Evolutionary conservation across 495 filamentous ascomycete genomes (phyloP), one percentile per base, ranked within the genome.

Genomic region (Choiromyces venosus): DNA sequence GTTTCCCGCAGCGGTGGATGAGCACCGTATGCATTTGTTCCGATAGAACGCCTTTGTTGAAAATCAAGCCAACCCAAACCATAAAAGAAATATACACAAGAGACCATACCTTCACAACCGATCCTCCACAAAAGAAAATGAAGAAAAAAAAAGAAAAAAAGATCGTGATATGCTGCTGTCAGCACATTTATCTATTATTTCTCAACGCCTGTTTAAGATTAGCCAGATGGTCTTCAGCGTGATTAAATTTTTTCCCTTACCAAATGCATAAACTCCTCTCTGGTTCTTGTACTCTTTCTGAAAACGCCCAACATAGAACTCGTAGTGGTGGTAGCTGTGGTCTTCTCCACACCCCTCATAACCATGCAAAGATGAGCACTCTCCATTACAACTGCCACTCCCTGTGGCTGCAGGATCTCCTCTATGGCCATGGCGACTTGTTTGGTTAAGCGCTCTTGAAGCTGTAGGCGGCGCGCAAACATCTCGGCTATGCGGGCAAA

Each of bases 321-420:
- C 40, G 95, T 98, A 37, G 93, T 94, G 16, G 96, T 98, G 19
- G 86, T 91, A 65, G 91, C 90, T 64, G 88, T 88, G 8, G 92
- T 92, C 85, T 99, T 97, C 82, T 97, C 87, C 37, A 97, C 93
- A 1, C 94, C 94, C 35, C 94, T 87, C 83, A 84, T 84, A 2
- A 97, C 94, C 94, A 97, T 98, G 86, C 95, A 98, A n/a, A 98
- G 86, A 84, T 99, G 95, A 77, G 90, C 92, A 39, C 92, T 94
- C 80, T 99, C 96, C 91, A 98, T 97, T 67, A 99, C 94, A 12
- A 99, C 94, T 35, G 91, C 94, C 5, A 99, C 94, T 56, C 96
- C 95, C 82, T 90, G 91, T n/a, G 95, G 95, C 84, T 94, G 90
- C 29, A 98, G 86, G 6, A 98, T 88, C 80, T 98, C 94, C 74